Percentiles rank a stretch among this genome's conserved stretches.
These are phyloP conservation scores for Colletotrichum gloeosporioides DNA, from an alignment of 2,329 filamentous ascomycete genomes.

Conservation along the genomic window DNA sequence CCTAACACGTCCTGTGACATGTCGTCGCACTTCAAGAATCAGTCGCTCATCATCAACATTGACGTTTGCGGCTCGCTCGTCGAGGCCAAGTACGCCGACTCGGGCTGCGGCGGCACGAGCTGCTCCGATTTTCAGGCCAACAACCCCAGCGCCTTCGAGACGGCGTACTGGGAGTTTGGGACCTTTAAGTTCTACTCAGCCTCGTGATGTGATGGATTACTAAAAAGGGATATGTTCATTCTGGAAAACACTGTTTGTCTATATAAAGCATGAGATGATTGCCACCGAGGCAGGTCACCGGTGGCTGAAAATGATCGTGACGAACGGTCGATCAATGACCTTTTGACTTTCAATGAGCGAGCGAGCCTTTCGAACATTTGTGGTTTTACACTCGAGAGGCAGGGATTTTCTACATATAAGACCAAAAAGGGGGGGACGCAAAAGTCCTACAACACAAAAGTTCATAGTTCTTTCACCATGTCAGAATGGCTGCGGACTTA, in stretches of 20 bases:
- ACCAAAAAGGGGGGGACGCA: not conserved
- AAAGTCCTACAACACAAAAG: not conserved
- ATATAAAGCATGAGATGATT: not conserved
- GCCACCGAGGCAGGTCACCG: constrained; percentile 3
- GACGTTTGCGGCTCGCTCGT: constrained; percentile 66
- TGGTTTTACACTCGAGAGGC: not conserved
- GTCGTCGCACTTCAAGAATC: constrained; percentile 63
- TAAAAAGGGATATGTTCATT: not conserved
- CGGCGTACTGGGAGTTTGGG: constrained; percentile 71
- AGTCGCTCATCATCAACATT: constrained; percentile 71
- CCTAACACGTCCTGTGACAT: constrained; percentile 68
- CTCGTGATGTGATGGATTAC: not conserved
- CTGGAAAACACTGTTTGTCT: not conserved
- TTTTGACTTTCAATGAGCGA: not conserved
- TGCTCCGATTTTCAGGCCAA: constrained; percentile 64
- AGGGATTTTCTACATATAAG: not conserved
- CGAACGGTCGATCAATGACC: not conserved
- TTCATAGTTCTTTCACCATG: not conserved
- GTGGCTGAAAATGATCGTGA: not conserved
- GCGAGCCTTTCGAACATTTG: not conserved
- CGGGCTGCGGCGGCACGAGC: constrained; percentile 50
- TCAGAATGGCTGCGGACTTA: not conserved
- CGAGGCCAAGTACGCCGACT: constrained; percentile 49
- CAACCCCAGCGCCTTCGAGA: constrained; percentile 58
- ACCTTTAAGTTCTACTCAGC: constrained; percentile 62